Base-by-base conservation (phyloP, 177 flowering plant genomes). In the Vitis hybrid region DNA sequence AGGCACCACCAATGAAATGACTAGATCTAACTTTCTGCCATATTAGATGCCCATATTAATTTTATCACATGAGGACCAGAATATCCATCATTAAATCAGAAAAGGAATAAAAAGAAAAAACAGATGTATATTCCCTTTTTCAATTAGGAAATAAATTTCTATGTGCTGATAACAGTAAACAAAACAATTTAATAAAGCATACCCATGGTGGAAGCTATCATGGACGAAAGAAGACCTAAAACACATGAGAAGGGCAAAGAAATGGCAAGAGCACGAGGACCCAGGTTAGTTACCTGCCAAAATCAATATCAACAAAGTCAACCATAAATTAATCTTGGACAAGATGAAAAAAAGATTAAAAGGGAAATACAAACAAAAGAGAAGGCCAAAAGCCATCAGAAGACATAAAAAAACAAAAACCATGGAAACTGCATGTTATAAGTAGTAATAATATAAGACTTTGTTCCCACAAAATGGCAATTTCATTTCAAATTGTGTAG, bases 181-280 rank as follows among this genome's bases (percentile, higher is more conserved):
- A 70, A 12, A 65, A 62, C 20, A 18, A 53, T 62, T 12, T 4
- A 22, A 49, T 49, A 50, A 51, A 65, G 20, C 80, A 68, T 70
- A 92, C 95, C 97, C 95, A 92, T 89, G 50, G 94, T 90, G 51
- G 97, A 87, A 66, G 97, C 86, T 66, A 85, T 88, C 88, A 90
- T 82, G 70, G 97, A 84, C 22, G 97, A 88, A 28, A 90, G 87
- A 67, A 92, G 91, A 24, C 97, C 97, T 64, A 90, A 71, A 67
- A 81, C 90, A 83, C 94, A 89, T 64, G 95, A 84, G 78, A 90
- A 90, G 28, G 95, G 95, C 51, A 92, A 77, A 18, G 95, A 86
- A 57, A 92, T 80, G 58, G 97, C 94, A 57, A 92, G 85, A 69
- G 97, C 97, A 70, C 89, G 85, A 59, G 94, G 64, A 3, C 90